These are phyloP conservation scores for Trametes meyenii DNA, from an alignment of 768 basidiomycete genomes.

Conservation along the genomic window DNA sequence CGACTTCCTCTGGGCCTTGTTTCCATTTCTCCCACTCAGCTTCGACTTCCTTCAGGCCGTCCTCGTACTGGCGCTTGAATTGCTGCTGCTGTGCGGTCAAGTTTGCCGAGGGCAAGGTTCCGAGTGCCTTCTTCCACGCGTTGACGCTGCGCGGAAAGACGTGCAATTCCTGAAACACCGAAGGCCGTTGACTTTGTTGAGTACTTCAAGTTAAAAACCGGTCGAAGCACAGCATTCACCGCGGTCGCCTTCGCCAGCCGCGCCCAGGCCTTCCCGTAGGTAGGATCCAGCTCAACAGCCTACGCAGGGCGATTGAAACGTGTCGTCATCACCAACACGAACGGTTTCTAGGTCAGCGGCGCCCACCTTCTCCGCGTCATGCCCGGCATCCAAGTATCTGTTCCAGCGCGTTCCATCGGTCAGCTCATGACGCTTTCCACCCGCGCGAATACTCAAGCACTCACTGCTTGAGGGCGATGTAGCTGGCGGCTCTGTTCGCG, in stretches of 20 bases:
- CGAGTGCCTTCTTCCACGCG: constrained; percentile 23
- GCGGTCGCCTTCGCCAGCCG: constrained; percentile 25
- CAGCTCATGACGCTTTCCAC: neutral
- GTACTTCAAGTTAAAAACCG: neutral
- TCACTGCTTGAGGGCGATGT: constrained; percentile 42
- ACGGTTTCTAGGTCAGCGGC: neutral
- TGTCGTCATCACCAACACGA: neutral
- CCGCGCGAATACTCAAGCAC: constrained; percentile 20
- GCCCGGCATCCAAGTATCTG: constrained; percentile 23
- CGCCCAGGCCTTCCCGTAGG: constrained; percentile 31
- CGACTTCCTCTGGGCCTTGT: neutral
- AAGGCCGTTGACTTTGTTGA: neutral
- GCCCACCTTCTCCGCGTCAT: constrained; percentile 22
- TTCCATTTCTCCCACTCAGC: constrained; percentile 1
- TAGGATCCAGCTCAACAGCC: constrained; percentile 29
- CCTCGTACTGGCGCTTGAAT: constrained; percentile 27
- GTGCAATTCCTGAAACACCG: constrained; percentile 14
- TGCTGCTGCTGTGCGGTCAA: constrained; percentile 21
- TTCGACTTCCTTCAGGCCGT: constrained; percentile 18
- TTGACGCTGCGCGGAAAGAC: constrained; percentile 15
- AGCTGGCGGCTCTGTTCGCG: constrained; percentile 48
- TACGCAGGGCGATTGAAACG: neutral
- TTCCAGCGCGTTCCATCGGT: neutral
- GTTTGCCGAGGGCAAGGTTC: constrained; percentile 10
- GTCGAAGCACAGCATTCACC: constrained; percentile 11